Evolutionary conservation across 768 basidiomycete species (phyloP).

Genomic region (Trametes coccinea): DNA sequence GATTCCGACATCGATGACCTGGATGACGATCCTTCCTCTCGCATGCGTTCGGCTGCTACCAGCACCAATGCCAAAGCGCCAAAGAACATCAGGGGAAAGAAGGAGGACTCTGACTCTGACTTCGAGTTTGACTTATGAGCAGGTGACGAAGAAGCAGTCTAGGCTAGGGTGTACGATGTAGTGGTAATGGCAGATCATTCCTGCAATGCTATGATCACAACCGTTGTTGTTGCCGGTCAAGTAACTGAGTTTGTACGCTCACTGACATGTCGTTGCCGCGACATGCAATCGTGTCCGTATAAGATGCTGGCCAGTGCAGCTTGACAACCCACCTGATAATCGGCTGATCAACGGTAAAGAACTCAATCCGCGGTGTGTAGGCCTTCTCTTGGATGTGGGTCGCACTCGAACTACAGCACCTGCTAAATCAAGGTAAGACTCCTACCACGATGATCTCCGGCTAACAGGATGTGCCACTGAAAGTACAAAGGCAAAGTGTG

Average conservation of each 20-base stretch:
- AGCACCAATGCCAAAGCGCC: constrained; percentile 50
- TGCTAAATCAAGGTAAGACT: background rate
- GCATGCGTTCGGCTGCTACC: constrained; percentile 57
- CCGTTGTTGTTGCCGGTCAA: too few species aligned
- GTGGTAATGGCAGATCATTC: background rate
- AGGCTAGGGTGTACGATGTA: background rate
- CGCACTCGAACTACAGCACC: constrained; percentile 3
- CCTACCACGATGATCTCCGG: background rate
- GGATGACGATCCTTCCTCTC: constrained; percentile 50
- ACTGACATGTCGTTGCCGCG: too few species aligned
- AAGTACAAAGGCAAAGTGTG: background rate
- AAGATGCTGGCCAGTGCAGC: too few species aligned
- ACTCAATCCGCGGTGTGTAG: too few species aligned
- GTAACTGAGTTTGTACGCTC: too few species aligned
- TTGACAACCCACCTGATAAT: too few species aligned
- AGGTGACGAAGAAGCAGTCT: background rate
- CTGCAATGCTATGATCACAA: too few species aligned
- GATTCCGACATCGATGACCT: constrained; percentile 51
- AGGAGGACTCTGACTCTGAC: constrained; percentile 73
- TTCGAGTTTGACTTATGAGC: constrained; percentile 49
- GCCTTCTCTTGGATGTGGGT: too few species aligned
- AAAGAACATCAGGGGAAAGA: constrained; percentile 60
- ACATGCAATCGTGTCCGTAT: too few species aligned
- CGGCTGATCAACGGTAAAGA: too few species aligned
- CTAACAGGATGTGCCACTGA: background rate